These are phyloP conservation scores for Umbelopsis ramanniana DNA, from an alignment of 192 early-diverging fungal genomes.

Conservation along the genomic window DNA sequence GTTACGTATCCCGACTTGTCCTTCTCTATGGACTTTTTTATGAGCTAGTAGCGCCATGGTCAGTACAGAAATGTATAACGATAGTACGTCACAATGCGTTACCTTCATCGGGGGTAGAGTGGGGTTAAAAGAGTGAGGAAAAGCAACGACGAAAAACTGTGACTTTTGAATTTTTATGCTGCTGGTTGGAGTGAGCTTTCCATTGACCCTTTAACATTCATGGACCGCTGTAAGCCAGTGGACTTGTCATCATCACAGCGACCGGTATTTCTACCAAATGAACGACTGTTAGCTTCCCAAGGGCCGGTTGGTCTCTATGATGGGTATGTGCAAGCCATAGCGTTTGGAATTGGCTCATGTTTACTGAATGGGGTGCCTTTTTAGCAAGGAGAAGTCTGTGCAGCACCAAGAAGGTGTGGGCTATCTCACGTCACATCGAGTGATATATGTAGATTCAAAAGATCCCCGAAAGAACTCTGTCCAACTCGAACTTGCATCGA, in stretches of 20 bases:
- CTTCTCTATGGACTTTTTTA: constrained; percentile 73
- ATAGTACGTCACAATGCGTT: neutral
- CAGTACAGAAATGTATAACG: neutral
- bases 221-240: constrained; percentile 51
- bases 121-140: neutral
- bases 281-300: constrained; percentile 61
- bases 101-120: neutral
- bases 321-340: constrained; percentile 47
- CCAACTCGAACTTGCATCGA: constrained; percentile 50
- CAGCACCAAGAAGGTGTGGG: constrained; percentile 75
- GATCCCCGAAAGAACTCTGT: constrained; percentile 60
- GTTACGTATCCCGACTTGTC: constrained; percentile 82
- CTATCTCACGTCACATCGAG: constrained; percentile 74
- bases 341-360: neutral
- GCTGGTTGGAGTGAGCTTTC: neutral
- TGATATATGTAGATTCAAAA: constrained; percentile 81
- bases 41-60: constrained; percentile 47
- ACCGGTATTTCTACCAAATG: constrained; percentile 55
- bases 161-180: neutral
- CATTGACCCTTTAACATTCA: constrained; percentile 2
- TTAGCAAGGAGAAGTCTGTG: constrained; percentile 59
- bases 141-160: neutral
- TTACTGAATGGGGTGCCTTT: neutral
- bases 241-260: constrained; percentile 52
- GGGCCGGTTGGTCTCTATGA: constrained; percentile 73